Conservation (phyloP, 768 basidiomycete species). For the Phaeotremella fagi region DNA sequence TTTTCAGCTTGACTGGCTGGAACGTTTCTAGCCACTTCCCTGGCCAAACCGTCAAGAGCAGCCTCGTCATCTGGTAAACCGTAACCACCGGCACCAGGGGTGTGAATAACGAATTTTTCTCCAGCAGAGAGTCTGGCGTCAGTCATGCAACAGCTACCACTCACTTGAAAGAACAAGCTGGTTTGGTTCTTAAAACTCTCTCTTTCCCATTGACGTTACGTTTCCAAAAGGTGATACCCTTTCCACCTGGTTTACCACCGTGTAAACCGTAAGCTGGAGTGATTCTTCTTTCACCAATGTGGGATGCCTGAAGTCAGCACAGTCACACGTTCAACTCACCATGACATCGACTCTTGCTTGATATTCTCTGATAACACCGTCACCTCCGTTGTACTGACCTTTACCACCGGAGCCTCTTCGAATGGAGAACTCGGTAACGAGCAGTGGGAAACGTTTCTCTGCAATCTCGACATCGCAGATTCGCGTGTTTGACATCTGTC, state of each 20-base stretch:
- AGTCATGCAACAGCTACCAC: too few relatives aligned
- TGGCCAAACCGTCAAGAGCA: neutral
- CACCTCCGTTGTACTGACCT: constrained; percentile 1
- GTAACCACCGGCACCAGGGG: neutral
- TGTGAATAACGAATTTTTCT: neutral
- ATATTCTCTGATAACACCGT: neutral
- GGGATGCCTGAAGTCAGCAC: too few relatives aligned
- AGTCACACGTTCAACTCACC: too few relatives aligned
- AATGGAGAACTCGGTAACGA: neutral
- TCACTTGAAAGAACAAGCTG: neutral
- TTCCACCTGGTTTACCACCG: neutral
- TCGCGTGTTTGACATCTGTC: neutral
- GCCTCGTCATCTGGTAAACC: neutral
- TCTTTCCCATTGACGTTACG: neutral
- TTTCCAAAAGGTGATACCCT: neutral
- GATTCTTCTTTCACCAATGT: neutral
- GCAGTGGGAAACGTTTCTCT: neutral
- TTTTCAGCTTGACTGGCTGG: too few relatives aligned
- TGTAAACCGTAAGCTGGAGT: neutral
- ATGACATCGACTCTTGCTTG: neutral
- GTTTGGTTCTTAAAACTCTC: neutral
- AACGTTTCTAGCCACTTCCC: constrained; percentile 10
- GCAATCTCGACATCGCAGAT: neutral
- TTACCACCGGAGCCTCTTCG: neutral
- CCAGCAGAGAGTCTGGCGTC: neutral